Conservation (phyloP, 1,284 basidiomycete species). For the Bondarzewia mesenterica region DNA sequence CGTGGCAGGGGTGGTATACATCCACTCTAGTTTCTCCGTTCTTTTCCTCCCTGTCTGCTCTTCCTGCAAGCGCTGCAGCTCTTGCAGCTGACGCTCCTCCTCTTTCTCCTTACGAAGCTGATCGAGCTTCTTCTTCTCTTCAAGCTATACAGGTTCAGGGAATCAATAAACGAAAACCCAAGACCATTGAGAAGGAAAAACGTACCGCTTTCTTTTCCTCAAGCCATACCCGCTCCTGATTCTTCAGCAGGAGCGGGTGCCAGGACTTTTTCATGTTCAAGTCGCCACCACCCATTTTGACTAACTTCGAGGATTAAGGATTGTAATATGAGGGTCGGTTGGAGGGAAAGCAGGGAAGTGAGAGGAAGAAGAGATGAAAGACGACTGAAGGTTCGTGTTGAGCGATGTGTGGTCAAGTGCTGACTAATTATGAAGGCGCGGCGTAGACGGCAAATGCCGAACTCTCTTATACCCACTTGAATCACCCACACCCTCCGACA, state of each 20-base stretch:
- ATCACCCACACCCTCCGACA: background rate
- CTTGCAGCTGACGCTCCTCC: slow-evolving; percentile 93
- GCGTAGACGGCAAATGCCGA: slow-evolving; percentile 2
- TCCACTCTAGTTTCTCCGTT: slow-evolving; percentile 95
- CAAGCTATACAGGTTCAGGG: slow-evolving; percentile 48
- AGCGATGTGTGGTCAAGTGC: background rate
- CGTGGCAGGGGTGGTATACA: slow-evolving; percentile 93
- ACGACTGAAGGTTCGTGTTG: background rate
- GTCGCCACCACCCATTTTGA: slow-evolving; percentile 92
- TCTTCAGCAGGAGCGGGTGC: slow-evolving; percentile 96
- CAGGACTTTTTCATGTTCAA: slow-evolving; percentile 98
- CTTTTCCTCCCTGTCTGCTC: slow-evolving; percentile 92
- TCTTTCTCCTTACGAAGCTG: slow-evolving; percentile 96
- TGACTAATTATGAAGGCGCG: too few species aligned
- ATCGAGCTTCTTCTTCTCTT: slow-evolving; percentile 96
- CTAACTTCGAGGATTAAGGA: slow-evolving; percentile 16
- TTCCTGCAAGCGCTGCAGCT: slow-evolving; percentile 90
- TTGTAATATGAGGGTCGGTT: background rate
- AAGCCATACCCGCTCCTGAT: slow-evolving; percentile 99
- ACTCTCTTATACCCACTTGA: background rate
- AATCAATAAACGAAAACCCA: slow-evolving; percentile 4
- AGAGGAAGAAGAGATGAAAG: background rate
- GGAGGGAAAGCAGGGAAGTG: slow-evolving; percentile 4
- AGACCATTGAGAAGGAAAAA: too few species aligned
- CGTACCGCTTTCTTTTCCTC: slow-evolving; percentile 92